Evolutionary conservation across 768 basidiomycete species (phyloP), one percentile per base, ranked within the genome.

Genomic region (Dendrothele bispora): DNA sequence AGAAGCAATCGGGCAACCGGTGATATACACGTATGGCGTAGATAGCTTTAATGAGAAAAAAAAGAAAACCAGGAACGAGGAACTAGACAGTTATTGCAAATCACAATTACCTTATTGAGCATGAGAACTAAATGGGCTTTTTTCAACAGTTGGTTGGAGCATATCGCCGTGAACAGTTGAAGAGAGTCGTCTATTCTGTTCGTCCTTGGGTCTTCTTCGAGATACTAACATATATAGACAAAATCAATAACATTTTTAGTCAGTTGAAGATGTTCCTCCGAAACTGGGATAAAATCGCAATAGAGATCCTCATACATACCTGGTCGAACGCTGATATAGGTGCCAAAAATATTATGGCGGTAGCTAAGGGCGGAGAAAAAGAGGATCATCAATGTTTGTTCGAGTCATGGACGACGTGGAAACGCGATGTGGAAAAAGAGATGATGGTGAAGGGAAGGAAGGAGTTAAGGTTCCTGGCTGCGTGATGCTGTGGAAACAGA

Each of bases 241-340:
- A n/a, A n/a, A n/a, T n/a, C n/a, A n/a, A n/a, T n/a, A n/a, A n/a
- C n/a, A 32, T 10, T 32, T 32, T 10, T n/a, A n/a, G n/a, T 25
- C 37, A 53, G 44, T 17, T 14, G n/a, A 21, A 25, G 41, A 49
- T 7, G 17, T n/a, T 2, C 35, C 30, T 20, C 24, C 25, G 48
- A 17, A 34, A 38, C 20, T 30, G 40, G 26, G 20, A 37, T 8
- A 44, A 37, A 48, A 48, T 20, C 24, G 15, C 32, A 18, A n/a
- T n/a, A n/a, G n/a, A n/a, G n/a, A n/a, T n/a, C n/a, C n/a, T n/a
- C n/a, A n/a, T n/a, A 35, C 70, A 52, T 59, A 83, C 86, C 79
- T 91, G 88, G 72, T 92, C 88, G 61, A 88, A 92, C 32, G 90
- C 90, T 57, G 86, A 88, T 53, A 92, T 84, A 32, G 90, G 90